Conservation (phyloP, 805 yeast species). For the Metschnikowia corniflorae region DNA sequence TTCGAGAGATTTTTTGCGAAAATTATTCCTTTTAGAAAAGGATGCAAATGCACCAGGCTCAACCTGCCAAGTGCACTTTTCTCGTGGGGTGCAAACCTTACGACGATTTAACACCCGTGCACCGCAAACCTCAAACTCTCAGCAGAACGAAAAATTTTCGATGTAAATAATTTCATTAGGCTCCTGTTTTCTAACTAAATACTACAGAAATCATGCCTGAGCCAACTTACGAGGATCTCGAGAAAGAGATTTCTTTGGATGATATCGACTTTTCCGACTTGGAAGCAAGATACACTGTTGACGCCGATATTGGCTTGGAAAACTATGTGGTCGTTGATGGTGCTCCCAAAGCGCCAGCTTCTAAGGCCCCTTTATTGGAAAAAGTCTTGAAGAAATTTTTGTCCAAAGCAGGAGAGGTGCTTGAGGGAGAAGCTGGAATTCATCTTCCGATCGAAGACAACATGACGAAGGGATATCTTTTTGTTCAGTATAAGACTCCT, state of each 20-base stretch:
- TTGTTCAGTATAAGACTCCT: slow-evolving; percentile 72
- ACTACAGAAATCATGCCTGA: slow-evolving; percentile 16
- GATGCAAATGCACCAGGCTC: no score
- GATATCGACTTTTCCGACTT: slow-evolving; percentile 80
- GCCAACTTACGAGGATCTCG: slow-evolving; percentile 30
- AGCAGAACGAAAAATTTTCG: slow-evolving; percentile 11
- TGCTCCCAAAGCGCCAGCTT: slow-evolving; percentile 90
- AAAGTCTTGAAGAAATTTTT: slow-evolving; percentile 84
- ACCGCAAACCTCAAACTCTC: no score
- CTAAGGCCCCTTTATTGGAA: slow-evolving; percentile 76
- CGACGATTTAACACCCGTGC: no score
- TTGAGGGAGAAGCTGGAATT: slow-evolving; percentile 57
- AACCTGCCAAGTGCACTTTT: no score
- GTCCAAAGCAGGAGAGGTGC: slow-evolving; percentile 70
- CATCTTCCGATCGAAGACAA: slow-evolving; percentile 79
- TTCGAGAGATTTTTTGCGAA: no score
- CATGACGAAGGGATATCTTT: slow-evolving; percentile 79
- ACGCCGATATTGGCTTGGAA: slow-evolving; percentile 60
- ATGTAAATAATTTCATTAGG: no score
- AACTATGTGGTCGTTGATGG: slow-evolving; percentile 87
- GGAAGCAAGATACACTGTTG: slow-evolving; percentile 67
- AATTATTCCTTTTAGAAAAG: no score
- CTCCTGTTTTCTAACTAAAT: no score
- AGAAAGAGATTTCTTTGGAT: slow-evolving; percentile 37
- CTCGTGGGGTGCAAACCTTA: no score